These are phyloP conservation scores for Paxillus rubicundulus DNA, from an alignment of 768 basidiomycete genomes.

Conservation along the genomic window DNA sequence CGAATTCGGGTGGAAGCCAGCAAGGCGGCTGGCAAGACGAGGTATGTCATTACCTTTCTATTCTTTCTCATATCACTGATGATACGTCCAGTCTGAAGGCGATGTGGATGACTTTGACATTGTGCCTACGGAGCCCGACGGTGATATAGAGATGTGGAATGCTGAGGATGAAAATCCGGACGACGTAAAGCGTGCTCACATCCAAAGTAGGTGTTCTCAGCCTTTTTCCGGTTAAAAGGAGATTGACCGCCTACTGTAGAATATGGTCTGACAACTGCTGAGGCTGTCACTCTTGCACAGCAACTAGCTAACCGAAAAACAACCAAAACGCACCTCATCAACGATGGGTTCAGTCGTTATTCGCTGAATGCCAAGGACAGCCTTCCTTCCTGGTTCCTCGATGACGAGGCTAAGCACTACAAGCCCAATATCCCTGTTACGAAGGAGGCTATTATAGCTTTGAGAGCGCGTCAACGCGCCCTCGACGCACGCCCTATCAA, in stretches of 20 bases:
- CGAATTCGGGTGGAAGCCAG: slow-evolving; percentile 31
- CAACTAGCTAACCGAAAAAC: slow-evolving; percentile 86
- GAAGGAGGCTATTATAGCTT: slow-evolving; percentile 85
- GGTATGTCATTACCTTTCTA: slow-evolving; percentile 16
- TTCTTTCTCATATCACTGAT: slow-evolving; percentile 6
- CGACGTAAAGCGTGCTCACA: slow-evolving; percentile 58
- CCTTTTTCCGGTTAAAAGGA: not conserved
- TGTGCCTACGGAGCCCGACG: slow-evolving; percentile 57
- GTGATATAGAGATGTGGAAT: slow-evolving; percentile 74
- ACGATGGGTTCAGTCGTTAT: slow-evolving; percentile 94
- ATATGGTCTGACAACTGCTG: slow-evolving; percentile 79
- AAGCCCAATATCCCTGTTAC: slow-evolving; percentile 95
- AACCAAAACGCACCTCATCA: slow-evolving; percentile 85
- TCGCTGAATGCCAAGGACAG: slow-evolving; percentile 90
- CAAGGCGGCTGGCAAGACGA: slow-evolving; percentile 29
- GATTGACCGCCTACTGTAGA: slow-evolving; percentile 42
- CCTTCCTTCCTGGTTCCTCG: slow-evolving; percentile 94
- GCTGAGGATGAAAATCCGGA: slow-evolving; percentile 76
- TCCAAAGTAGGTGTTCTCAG: slow-evolving; percentile 53
- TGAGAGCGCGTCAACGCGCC: slow-evolving; percentile 88
- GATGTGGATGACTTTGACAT: slow-evolving; percentile 62
- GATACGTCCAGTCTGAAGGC: slow-evolving; percentile 16
- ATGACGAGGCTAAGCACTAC: slow-evolving; percentile 92
- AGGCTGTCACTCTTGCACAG: slow-evolving; percentile 90
- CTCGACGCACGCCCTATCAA: slow-evolving; percentile 97